A percentile compares a stretch with the other conserved stretches of the same genome.
These are phyloP conservation scores for Boehmeria nivea DNA, from an alignment of 306 rosid species.

Conservation along the genomic window DNA sequence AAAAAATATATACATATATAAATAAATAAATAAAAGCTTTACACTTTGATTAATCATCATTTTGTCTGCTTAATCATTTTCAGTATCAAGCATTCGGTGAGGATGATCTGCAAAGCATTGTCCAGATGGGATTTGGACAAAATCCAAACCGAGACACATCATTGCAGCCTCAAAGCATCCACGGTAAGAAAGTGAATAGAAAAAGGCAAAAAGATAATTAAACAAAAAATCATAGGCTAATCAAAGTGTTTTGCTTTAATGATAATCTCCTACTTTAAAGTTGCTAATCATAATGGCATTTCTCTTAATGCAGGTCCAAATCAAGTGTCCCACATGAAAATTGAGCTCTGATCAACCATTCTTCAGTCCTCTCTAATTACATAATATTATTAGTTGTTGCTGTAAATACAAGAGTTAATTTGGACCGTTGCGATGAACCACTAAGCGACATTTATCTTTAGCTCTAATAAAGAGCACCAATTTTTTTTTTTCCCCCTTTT, in stretches of 20 bases:
- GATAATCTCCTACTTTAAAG: conserved; percentile 13
- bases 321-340: conserved; percentile 62
- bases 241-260: conserved; percentile 6
- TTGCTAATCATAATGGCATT: conserved; percentile 18
- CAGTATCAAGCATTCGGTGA: conserved; percentile 72
- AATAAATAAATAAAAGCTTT: background rate
- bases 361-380: conserved; percentile 37
- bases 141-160: conserved; percentile 42
- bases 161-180: conserved; percentile 46
- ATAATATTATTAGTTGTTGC: background rate
- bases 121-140: conserved; percentile 86
- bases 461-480: conserved; percentile 33
- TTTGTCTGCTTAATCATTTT: conserved; percentile 3
- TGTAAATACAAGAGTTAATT: conserved; percentile 59
- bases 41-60: background rate
- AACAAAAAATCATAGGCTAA: conserved; percentile 1
- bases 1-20: background rate
- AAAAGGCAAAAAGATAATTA: background rate
- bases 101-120: conserved; percentile 78
- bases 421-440: conserved; percentile 32
- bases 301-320: conserved; percentile 51
- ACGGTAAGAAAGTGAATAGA: conserved; percentile 34
- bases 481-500: conserved; percentile 20
- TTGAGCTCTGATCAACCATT: conserved; percentile 63
- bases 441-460: conserved; percentile 27